Evolutionary conservation across 2,329 filamentous ascomycete genomes (phyloP).

Genomic region (Stagonosporopsis tanaceti): DNA sequence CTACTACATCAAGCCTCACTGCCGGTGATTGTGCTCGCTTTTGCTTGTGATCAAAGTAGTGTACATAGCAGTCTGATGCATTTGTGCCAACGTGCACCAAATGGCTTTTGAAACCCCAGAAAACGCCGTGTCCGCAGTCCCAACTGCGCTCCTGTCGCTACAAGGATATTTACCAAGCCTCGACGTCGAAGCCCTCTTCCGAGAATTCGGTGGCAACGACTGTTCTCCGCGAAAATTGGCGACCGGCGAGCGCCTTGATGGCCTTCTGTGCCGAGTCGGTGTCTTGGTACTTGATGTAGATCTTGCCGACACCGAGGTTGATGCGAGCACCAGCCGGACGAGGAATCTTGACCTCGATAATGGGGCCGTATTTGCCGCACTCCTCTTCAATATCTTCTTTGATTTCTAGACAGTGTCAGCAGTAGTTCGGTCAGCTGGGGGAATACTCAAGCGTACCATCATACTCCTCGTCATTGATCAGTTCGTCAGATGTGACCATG

Average conservation of each 20-base stretch:
- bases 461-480: constrained; percentile 93
- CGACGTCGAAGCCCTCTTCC: constrained; percentile 96
- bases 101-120: neutral
- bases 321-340: constrained; percentile 84
- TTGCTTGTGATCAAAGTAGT: constrained; percentile 22
- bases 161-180: constrained; percentile 72
- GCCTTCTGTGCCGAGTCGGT: constrained; percentile 82
- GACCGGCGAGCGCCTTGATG: constrained; percentile 85
- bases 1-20: neutral
- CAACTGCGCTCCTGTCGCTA: neutral
- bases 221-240: constrained; percentile 95
- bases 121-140: constrained; percentile 12
- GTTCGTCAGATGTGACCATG: constrained; percentile 96
- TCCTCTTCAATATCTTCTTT: constrained; percentile 93
- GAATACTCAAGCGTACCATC: constrained; percentile 69
- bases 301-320: constrained; percentile 92
- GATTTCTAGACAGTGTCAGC: constrained; percentile 70
- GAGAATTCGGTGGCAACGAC: constrained; percentile 97
- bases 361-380: constrained; percentile 85
- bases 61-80: constrained; percentile 17
- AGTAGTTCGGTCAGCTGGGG: neutral
- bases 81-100: constrained; percentile 12
- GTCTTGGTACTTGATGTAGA: constrained; percentile 91
- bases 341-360: constrained; percentile 91
- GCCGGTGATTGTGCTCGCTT: constrained; percentile 11